Percentiles rank a stretch among this genome's conserved stretches.
Evolutionary conservation across 768 basidiomycete genomes (phyloP).

Genomic region (Kwoniella bestiolae): DNA sequence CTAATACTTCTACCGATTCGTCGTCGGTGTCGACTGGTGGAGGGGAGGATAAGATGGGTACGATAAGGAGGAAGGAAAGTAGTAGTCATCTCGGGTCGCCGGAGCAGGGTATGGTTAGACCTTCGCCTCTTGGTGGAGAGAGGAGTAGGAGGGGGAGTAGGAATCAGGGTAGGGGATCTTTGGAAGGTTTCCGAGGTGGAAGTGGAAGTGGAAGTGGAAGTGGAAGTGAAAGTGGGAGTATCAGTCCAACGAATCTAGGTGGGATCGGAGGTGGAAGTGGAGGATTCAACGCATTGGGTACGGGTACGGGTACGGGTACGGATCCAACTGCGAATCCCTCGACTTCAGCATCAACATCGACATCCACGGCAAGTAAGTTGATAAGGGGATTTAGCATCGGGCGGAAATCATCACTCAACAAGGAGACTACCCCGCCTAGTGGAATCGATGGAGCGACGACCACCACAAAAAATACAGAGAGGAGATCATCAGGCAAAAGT

Average conservation of each 20-base stretch:
- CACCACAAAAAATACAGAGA: neutral
- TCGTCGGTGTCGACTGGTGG: neutral
- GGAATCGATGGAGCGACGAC: neutral
- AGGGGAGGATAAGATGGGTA: neutral
- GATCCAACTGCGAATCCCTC: neutral
- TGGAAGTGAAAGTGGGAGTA: neutral
- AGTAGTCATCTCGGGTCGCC: neutral
- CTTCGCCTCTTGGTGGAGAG: conserved; percentile 4
- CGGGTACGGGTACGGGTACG: neutral
- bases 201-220: neutral
- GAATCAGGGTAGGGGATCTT: neutral
- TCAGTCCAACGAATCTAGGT: neutral
- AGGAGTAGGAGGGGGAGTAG: conserved; percentile 10
- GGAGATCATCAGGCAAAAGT: neutral
- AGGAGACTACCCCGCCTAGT: neutral
- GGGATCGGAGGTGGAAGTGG: neutral
- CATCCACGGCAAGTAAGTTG: conserved; percentile 8
- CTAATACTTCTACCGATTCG: conserved; percentile 21
- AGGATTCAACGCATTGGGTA: conserved; percentile 19
- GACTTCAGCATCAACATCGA: neutral
- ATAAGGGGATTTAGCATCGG: conserved; percentile 24
- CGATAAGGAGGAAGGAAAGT: conserved; percentile 4
- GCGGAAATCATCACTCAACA: conserved; percentile 2
- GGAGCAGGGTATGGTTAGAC: neutral
- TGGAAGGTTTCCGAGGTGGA: too few relatives aligned